Evolutionary conservation across 352 stramenopile species (phyloP), one percentile per base, ranked within the genome.

Genomic region (Albugo candida): DNA sequence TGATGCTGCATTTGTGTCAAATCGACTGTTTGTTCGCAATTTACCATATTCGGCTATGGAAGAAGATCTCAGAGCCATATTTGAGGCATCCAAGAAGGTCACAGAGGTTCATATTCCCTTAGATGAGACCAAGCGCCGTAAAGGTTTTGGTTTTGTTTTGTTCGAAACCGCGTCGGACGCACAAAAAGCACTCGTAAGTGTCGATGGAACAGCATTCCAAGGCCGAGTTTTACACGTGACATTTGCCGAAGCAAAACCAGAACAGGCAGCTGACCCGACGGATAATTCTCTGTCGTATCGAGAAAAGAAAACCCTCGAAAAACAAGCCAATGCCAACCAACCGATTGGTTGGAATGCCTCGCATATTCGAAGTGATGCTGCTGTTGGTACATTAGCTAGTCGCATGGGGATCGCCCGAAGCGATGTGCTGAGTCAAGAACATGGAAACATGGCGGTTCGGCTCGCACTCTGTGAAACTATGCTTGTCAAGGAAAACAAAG

Each of bases 1-100:
- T 0, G 53, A 70, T 11, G 17, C 38, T 24, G 68, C 46, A 11
- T 60, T 71, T 45, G 71, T 65, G 13, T 76, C 61, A 13, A 63
- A 74, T n/a, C 80, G 95, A 34, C 64, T 99, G 37, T 99, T 98
- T 67, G 67, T 99, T 39, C 70, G 92, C 21, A 99, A 99, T 52
- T 53, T 99, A 31, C 85, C 94, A 37, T 99, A 96, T 61, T 88
- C 72, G n/a, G 79, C 81, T 1, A 94, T 92, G 11, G 93, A 98
- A 59, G 93, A 98, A 50, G 93, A 98, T 49, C 58, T 99, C 11
- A 72, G 74, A 47, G 72, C 94, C 43, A 61, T 92, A 40, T 98
- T 97, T 54, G 76, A 65, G 10, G 49, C 62, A 12, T 95, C 86
- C 57, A 93, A 93, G 19, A 62, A 60, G 38, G 62, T 99, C 16